Evolutionary conservation across 2,329 filamentous ascomycete species (phyloP).

Genomic region (Lecanicillium sp.): DNA sequence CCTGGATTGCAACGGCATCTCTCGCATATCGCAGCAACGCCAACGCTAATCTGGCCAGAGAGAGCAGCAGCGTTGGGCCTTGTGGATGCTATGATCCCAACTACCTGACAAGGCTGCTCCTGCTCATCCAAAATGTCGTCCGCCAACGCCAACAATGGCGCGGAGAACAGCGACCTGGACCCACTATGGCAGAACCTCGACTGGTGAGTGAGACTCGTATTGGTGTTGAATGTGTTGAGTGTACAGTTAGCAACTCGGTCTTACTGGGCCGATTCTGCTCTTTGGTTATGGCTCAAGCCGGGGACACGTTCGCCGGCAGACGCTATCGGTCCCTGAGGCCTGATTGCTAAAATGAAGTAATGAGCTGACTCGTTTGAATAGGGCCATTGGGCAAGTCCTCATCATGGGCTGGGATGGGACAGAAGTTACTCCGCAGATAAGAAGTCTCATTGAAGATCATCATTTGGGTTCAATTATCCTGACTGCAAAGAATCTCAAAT

Average conservation of each 20-base stretch:
- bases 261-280: too few relatives aligned
- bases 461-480: constrained; percentile 83
- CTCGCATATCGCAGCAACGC: too few relatives aligned
- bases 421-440: constrained; percentile 74
- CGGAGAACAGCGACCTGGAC: constrained; percentile 33
- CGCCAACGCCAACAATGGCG: constrained; percentile 25
- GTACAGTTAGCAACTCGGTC: too few relatives aligned
- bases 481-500: constrained; percentile 79
- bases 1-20: too few relatives aligned
- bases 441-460: constrained; percentile 69
- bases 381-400: constrained; percentile 67
- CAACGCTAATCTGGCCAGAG: too few relatives aligned
- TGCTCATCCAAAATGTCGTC: constrained; percentile 10
- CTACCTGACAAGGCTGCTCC: background rate
- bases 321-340: too few relatives aligned
- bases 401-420: constrained; percentile 85
- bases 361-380: constrained; percentile 18
- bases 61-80: too few relatives aligned
- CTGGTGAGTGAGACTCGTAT: constrained; percentile 46
- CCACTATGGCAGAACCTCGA: constrained; percentile 68
- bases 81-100: too few relatives aligned
- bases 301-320: too few relatives aligned
- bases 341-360: too few relatives aligned
- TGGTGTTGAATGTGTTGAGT: too few relatives aligned
- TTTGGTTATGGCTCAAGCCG: too few relatives aligned